Conservation (phyloP, 2,329 filamentous ascomycete genomes). For the Fusarium sp. region DNA sequence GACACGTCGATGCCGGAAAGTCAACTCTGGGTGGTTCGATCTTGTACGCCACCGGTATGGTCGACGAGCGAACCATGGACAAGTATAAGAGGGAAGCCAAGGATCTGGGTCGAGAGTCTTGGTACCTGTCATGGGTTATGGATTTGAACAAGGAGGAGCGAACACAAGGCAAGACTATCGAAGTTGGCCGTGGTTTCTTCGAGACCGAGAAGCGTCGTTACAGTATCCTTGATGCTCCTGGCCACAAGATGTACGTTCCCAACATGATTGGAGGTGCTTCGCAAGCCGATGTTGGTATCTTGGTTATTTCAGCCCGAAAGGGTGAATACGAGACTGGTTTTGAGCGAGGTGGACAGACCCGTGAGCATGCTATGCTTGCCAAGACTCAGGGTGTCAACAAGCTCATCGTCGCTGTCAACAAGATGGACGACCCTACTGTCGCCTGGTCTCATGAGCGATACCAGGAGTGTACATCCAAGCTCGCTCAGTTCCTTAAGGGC, state of each 20-base stretch:
- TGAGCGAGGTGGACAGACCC: slow-evolving; percentile 93
- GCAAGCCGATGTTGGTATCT: slow-evolving; percentile 91
- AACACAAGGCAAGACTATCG: slow-evolving; percentile 96
- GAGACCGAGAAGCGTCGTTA: slow-evolving; percentile 97
- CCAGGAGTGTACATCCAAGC: slow-evolving; percentile 92
- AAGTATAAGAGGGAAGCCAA: slow-evolving; percentile 98
- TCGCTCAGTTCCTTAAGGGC: slow-evolving; percentile 87
- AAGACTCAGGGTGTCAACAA: slow-evolving; percentile 99
- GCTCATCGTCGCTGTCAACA: slow-evolving; percentile 94
- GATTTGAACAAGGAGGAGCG: slow-evolving; percentile 98
- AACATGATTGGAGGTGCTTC: slow-evolving; percentile 98
- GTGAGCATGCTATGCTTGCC: slow-evolving; percentile 97
- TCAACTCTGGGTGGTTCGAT: slow-evolving; percentile 95
- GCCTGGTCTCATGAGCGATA: slow-evolving; percentile 95
- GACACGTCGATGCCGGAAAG: slow-evolving; percentile 98
- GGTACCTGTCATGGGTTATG: slow-evolving; percentile 98
- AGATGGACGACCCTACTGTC: slow-evolving; percentile 98
- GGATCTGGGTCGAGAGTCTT: slow-evolving; percentile 95
- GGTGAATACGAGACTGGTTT: slow-evolving; percentile 99
- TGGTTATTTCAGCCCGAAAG: slow-evolving; percentile 96
- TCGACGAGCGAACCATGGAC: slow-evolving; percentile 98
- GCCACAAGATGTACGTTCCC: slow-evolving; percentile 97
- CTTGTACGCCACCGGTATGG: slow-evolving; percentile 95
- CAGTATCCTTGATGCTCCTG: slow-evolving; percentile 95
- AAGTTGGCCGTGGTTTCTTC: slow-evolving; percentile 95